Evolutionary conservation across 164 flowering plant species (phyloP).

Genomic region (Vitis cinerea): DNA sequence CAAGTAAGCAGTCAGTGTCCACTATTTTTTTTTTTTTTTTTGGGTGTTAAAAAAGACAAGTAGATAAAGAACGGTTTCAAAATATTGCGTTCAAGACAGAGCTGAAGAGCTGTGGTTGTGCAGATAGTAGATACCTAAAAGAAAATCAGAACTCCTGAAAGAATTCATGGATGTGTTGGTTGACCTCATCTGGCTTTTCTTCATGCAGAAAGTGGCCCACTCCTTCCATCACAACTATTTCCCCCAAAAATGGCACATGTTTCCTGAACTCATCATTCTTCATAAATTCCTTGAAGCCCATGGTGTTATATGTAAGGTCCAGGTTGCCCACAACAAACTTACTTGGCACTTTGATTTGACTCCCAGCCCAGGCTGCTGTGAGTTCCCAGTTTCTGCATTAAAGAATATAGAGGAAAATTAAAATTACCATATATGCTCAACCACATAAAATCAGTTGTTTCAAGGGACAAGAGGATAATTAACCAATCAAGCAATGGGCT

Average conservation of each 20-base stretch:
- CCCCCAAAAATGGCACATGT: conserved; percentile 56
- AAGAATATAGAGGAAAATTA: too few species aligned
- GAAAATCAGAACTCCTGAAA: conserved; percentile 4
- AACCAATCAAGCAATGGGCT: too few species aligned
- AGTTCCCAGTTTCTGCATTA: conserved; percentile 65
- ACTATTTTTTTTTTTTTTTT: too few species aligned
- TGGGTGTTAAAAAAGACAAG: too few species aligned
- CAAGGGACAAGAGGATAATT: too few species aligned
- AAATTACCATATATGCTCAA: too few species aligned
- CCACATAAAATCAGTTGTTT: too few species aligned
- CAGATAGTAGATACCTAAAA: too few species aligned
- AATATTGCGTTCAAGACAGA: too few species aligned
- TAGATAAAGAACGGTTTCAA: too few species aligned
- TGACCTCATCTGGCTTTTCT: conserved; percentile 56
- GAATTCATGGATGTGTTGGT: conserved; percentile 47
- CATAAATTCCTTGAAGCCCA: conserved; percentile 44
- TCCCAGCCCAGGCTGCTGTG: conserved; percentile 59
- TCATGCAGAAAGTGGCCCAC: conserved; percentile 59
- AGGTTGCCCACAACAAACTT: conserved; percentile 64
- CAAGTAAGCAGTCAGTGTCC: too few species aligned
- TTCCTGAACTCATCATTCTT: conserved; percentile 48
- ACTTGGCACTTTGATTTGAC: conserved; percentile 46
- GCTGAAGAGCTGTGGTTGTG: too few species aligned
- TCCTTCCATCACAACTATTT: conserved; percentile 60
- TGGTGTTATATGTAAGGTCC: conserved; percentile 43